Conservation (phyloP, 2,329 filamentous ascomycete species). For the Claviceps monticola region DNA sequence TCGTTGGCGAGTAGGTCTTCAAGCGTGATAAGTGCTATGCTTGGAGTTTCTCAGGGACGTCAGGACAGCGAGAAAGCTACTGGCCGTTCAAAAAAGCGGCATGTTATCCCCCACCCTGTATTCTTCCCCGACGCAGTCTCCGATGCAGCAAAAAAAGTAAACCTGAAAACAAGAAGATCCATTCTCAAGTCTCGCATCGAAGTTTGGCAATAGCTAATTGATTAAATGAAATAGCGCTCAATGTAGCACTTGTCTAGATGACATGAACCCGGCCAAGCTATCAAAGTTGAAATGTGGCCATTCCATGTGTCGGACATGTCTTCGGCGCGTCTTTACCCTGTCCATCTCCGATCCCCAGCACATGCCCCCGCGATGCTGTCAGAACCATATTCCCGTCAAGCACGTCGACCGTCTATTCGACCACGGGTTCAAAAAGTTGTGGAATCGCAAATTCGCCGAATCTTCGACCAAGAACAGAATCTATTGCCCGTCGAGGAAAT, state of each 20-base stretch:
- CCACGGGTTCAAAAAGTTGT: conserved; percentile 57
- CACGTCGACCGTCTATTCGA: conserved; percentile 68
- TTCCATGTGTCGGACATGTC: conserved; percentile 65
- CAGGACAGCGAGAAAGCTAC: conserved; percentile 12
- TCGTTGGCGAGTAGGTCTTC: conserved; percentile 9
- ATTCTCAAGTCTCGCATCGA: too few species aligned
- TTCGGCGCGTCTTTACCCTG: conserved; percentile 60
- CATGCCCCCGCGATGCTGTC: conserved; percentile 77
- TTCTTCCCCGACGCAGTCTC: neutral
- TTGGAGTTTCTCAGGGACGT: conserved; percentile 13
- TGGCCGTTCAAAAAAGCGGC: conserved; percentile 8
- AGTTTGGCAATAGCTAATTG: conserved; percentile 6
- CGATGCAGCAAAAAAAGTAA: neutral
- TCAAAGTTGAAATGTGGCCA: conserved; percentile 67
- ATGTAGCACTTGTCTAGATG: conserved; percentile 61
- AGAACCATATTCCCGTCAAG: conserved; percentile 58
- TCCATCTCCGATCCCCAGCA: conserved; percentile 64
- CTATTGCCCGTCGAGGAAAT: conserved; percentile 61
- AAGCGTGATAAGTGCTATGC: conserved; percentile 15
- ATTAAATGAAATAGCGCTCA: conserved; percentile 37
- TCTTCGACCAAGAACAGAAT: conserved; percentile 60
- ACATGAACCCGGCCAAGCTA: conserved; percentile 47
- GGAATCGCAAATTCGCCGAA: conserved; percentile 72
- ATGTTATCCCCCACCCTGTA: neutral
- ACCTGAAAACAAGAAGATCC: too few species aligned